Evolutionary conservation across 2,329 filamentous ascomycete species (phyloP).

Genomic region (Phaeoacremonium minimum): DNA sequence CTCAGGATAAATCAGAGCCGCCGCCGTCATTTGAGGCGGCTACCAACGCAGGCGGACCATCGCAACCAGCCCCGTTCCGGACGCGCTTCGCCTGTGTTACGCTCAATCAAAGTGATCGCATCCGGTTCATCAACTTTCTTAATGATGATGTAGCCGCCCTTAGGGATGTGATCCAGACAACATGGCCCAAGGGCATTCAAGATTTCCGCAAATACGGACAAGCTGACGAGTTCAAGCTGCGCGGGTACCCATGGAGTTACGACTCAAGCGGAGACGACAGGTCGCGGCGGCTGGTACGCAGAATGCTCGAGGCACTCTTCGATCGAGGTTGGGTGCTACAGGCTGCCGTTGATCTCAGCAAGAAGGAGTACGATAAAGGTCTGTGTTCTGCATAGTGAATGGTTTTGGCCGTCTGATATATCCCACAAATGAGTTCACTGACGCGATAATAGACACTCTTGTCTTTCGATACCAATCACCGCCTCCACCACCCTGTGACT

Average conservation of each 20-base stretch:
- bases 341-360: constrained; percentile 26
- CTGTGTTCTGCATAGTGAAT: background rate
- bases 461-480: constrained; percentile 28
- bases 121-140: constrained; percentile 30
- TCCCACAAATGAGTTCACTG: no score
- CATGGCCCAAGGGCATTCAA: constrained; percentile 24
- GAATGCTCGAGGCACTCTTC: constrained; percentile 25
- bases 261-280: constrained; percentile 19
- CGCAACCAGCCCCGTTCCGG: constrained; percentile 8
- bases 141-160: constrained; percentile 18
- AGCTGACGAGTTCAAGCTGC: constrained; percentile 29
- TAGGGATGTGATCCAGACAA: constrained; percentile 15
- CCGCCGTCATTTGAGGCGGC: background rate
- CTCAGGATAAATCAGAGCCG: no score
- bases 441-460: constrained; percentile 22
- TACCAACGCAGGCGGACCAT: background rate
- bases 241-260: constrained; percentile 27
- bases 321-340: constrained; percentile 30
- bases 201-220: constrained; percentile 21
- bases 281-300: constrained; percentile 23
- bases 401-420: background rate
- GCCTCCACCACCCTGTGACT: constrained; percentile 26
- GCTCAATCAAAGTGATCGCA: constrained; percentile 20
- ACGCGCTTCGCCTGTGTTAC: constrained; percentile 23
- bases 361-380: constrained; percentile 21